These are phyloP conservation scores for Fusarium sp. DNA, from an alignment of 2,329 filamentous ascomycete species.

Conservation along the genomic window DNA sequence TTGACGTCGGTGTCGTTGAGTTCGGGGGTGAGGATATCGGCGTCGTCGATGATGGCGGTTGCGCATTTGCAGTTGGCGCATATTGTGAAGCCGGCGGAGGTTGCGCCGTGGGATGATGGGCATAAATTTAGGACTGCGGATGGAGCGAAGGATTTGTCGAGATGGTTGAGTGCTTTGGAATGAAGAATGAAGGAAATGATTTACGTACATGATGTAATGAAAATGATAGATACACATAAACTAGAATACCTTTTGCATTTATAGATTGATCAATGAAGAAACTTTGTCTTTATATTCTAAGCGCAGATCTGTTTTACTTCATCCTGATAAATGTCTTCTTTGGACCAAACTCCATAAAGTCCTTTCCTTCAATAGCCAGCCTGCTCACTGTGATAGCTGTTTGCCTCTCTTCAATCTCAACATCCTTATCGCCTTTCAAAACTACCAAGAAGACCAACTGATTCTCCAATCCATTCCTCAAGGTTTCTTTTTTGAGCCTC, in stretches of 20 bases:
- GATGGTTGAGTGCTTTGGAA: constrained; percentile 22
- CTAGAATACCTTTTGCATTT: neutral
- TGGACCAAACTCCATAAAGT: neutral
- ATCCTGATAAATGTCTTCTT: neutral
- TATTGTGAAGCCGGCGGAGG: constrained; percentile 4
- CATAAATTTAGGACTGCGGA: constrained; percentile 15
- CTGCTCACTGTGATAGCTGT: neutral
- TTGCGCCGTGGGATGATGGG: constrained; percentile 25
- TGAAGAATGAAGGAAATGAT: neutral
- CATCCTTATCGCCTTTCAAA: neutral
- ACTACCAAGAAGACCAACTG: neutral
- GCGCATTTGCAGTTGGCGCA: constrained; percentile 20
- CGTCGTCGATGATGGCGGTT: constrained; percentile 3
- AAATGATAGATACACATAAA: neutral
- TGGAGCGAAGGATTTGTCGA: constrained; percentile 13
- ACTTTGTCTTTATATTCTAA: neutral
- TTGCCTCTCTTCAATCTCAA: neutral
- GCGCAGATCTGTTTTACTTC: neutral
- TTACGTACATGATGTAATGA: neutral
- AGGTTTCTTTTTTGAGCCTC: neutral
- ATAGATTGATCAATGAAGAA: neutral
- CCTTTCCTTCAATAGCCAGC: neutral
- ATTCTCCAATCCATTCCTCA: neutral
- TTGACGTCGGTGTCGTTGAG: constrained; percentile 16
- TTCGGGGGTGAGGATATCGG: constrained; percentile 10